A percentile compares a stretch with the other conserved stretches of the same genome.
phyloP scores from a whole-genome alignment of 495 filamentous ascomycete genomes.

The Aspergillus sclerotiicarbonarius region DNA sequence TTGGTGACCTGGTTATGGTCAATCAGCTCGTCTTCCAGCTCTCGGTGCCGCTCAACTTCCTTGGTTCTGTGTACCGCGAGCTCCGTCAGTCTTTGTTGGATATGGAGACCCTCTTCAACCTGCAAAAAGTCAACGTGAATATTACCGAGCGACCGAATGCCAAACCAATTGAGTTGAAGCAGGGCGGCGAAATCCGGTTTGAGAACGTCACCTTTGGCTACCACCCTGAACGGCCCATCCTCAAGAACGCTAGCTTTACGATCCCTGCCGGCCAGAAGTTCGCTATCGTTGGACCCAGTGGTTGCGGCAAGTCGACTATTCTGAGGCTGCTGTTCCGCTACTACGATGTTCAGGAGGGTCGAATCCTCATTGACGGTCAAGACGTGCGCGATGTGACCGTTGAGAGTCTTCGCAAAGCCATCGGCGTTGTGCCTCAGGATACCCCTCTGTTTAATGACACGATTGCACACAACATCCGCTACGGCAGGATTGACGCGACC shows the following conservation, averaged over 20 bases:
- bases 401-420: conserved; percentile 77
- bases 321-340: conserved; percentile 88
- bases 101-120: conserved; percentile 98
- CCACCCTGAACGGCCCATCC: conserved; percentile 79
- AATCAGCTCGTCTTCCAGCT: conserved; percentile 99
- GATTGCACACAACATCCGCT: conserved; percentile 91
- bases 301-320: conserved; percentile 94
- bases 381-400: conserved; percentile 81
- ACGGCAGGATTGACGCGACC: conserved; percentile 81
- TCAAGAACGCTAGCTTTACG: conserved; percentile 78
- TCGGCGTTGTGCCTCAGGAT: conserved; percentile 96
- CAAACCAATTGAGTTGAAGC: conserved; percentile 63
- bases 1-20: conserved; percentile 97
- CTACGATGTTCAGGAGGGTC: conserved; percentile 85
- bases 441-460: conserved; percentile 96
- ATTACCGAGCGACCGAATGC: conserved; percentile 75
- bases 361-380: conserved; percentile 90
- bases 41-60: conserved; percentile 92
- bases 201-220: conserved; percentile 97
- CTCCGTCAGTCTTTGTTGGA: conserved; percentile 90
- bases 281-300: conserved; percentile 90
- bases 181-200: conserved; percentile 86
- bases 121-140: conserved; percentile 95
- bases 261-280: conserved; percentile 96
- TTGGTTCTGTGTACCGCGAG: conserved; percentile 94